Conservation (phyloP, 225 moss, liverwort and hornwort genomes). For the Antitrichia curtipendula region DNA sequence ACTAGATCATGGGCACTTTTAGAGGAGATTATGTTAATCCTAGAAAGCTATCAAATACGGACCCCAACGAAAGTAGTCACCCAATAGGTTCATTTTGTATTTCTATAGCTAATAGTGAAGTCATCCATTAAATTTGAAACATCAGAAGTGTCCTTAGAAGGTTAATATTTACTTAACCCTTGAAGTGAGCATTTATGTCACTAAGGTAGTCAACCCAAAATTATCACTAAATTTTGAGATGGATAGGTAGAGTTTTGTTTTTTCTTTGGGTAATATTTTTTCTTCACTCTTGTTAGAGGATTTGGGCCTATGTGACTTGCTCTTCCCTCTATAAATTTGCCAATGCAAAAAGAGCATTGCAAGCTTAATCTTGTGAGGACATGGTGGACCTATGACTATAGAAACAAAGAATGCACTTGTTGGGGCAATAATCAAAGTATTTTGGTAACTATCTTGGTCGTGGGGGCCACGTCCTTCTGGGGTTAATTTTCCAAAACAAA, state of each 20-base stretch:
- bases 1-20: too few species aligned
- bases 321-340: neutral
- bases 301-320: neutral
- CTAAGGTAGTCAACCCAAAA: too few species aligned
- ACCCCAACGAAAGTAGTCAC: neutral
- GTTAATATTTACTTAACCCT: neutral
- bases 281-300: neutral
- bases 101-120: neutral
- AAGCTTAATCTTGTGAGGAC: neutral
- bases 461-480: rapidly evolving
- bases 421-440: neutral
- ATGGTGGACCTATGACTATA: rapidly evolving
- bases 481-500: neutral
- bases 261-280: rapidly evolving
- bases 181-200: neutral
- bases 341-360: neutral
- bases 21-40: neutral
- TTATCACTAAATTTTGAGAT: neutral
- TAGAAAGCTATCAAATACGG: too few species aligned
- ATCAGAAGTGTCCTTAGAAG: rapidly evolving
- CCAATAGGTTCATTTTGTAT: neutral
- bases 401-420: neutral
- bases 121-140: too few species aligned
- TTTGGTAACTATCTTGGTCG: neutral
- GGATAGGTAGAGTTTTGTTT: rapidly evolving